Evolutionary conservation across 148 eudicot genomes (phyloP), one percentile per base, ranked within the genome.

Genomic region (Cornus kousa): DNA sequence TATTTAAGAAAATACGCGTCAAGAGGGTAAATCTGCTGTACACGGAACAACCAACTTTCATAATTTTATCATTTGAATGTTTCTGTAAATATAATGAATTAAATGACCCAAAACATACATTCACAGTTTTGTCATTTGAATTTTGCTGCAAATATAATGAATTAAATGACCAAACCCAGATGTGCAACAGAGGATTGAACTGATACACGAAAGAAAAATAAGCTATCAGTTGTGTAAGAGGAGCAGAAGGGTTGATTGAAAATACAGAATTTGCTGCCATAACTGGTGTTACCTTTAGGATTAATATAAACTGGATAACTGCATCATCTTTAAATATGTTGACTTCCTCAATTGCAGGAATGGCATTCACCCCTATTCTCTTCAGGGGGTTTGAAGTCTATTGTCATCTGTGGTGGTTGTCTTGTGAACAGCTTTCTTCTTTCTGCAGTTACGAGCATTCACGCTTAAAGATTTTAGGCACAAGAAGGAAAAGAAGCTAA

Each of bases 371-470:
- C 35, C 98, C 98, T 73, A 92, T 89, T 89, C 97, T 94, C 80
- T 94, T 94, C 87, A 94, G 80, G 57, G 97, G 90, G 94, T 88
- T 82, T 94, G 98, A 39, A 94, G 89, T 81, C 94, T 90, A 83
- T 94, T 94, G 86, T 94, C 98, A 77, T 94, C 98, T 23, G 97
- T 92, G 32, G 98, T 90, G 59, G 87, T 92, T 68, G 97, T 94
- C 81, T 92, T 94, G 88, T 94, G 98, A 66, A 94, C 89, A 3
- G 98, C 98, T 91, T 94, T 94, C 94, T 92, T 94, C 94, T 94
- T 94, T 87, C 98, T 94, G 89, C 67, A 71, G 72, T 75, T 28
- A 67, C 48, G 9, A 53, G 37, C 20, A 19, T 28, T 28, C 28
- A n/a, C 7, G 66, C 20, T 62, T 17, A n/a, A 62, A 4, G 5